Conservation (phyloP, 2,329 filamentous ascomycete species). For the Aspergillus latus region DNA sequence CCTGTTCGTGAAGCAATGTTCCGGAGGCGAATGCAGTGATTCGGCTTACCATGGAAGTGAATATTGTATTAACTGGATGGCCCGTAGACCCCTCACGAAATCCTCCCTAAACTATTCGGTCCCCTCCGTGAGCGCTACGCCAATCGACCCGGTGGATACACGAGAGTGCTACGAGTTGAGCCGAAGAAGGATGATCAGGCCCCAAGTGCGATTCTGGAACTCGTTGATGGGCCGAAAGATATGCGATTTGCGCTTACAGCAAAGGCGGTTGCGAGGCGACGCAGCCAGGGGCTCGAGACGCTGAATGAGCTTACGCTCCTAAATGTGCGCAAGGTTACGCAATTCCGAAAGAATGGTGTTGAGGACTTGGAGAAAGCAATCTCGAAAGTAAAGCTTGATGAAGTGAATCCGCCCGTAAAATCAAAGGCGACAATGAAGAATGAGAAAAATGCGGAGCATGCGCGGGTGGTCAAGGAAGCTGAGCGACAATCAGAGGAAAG, state of each 20-base stretch:
- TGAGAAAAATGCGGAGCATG: conserved; percentile 11
- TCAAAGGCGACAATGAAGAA: conserved; percentile 21
- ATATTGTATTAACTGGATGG: conserved; percentile 2
- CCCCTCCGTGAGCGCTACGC: conserved; percentile 77
- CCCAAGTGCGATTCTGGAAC: conserved; percentile 83
- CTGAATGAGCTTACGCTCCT: conserved; percentile 70
- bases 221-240: conserved; percentile 91
- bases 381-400: conserved; percentile 56
- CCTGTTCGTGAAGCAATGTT: background rate
- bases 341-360: conserved; percentile 67
- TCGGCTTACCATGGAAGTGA: background rate
- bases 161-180: conserved; percentile 88
- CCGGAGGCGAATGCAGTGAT: too few relatives aligned
- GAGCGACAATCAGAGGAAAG: conserved; percentile 15
- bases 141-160: conserved; percentile 84
- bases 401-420: conserved; percentile 25
- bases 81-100: conserved; percentile 40
- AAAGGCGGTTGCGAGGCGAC: conserved; percentile 68
- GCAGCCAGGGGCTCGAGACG: conserved; percentile 52
- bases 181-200: conserved; percentile 86
- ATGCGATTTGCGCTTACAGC: conserved; percentile 95
- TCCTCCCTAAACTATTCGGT: conserved; percentile 83
- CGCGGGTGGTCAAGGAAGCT: background rate
- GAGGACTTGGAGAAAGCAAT: conserved; percentile 65
- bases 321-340: conserved; percentile 82